Evolutionary conservation across 2,329 filamentous ascomycete species (phyloP), one percentile per base, ranked within the genome.

Genomic region (Penicillium sp.): DNA sequence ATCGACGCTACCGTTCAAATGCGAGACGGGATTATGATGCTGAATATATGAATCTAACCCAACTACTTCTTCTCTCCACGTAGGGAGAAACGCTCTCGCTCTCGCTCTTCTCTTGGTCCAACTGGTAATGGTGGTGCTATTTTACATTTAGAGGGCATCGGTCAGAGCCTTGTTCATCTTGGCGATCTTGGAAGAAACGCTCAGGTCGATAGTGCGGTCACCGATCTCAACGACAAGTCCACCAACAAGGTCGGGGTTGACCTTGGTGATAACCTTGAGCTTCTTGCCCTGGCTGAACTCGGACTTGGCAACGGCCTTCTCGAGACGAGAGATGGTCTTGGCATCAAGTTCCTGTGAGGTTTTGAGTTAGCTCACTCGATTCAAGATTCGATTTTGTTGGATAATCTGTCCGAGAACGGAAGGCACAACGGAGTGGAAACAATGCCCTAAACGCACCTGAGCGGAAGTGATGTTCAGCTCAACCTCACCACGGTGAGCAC

Each of bases 111-210:
- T 18, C 18, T 18, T 18, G 18, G 18, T 18, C 18, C 18, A 3
- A 24, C 48, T 52, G 24, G 38, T 13, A 18, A 52, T 46, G 43
- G 42, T 51, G 35, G 37, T 49, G 51, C 47, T 57, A 59, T 57
- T 59, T 60, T 59, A 62, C 68, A 72, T 90, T 88, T 95, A 98
- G 87, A 98, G 80, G 74, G 86, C 81, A 76, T 98, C 93, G 63
- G 82, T 90, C 70, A 98, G 86, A 72, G 95, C 85, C 86, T 97
- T 98, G 88, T 98, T 98, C 83, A 98, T 88, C 84, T 90, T 95
- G 72, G 88, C 82, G 74, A 98, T 86, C 82, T 91, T 94, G 71
- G 87, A 80, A 43, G 91, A 91, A 67, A 98, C 90, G 75, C 86
- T 93, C 63, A 96, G 86, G 76, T 98, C 93, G 69, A 98, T 95